Percentiles rank a stretch among this genome's conserved stretches.
Conservation (phyloP, 345 rosid species). For the Linum tenue region DNA sequence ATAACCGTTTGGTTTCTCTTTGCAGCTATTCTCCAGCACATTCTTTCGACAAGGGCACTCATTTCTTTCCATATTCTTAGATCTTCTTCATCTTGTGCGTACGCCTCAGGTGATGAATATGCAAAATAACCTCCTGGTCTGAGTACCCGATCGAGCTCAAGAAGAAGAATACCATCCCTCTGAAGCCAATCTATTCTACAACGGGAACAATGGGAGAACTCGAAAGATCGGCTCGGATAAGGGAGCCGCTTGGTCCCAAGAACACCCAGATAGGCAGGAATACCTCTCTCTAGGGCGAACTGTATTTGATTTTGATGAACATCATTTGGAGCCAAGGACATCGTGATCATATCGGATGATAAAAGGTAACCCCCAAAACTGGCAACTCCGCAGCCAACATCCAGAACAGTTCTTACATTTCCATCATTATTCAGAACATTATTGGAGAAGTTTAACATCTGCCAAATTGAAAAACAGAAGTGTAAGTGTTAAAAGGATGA, state of each 20-base stretch:
- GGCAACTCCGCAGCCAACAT: slow-evolving; percentile 99
- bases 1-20: slow-evolving; percentile 92
- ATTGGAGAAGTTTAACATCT: slow-evolving; percentile 90
- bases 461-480: slow-evolving; percentile 21
- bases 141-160: slow-evolving; percentile 90
- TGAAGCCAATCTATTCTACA: slow-evolving; percentile 99
- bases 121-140: slow-evolving; percentile 98
- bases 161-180: slow-evolving; percentile 95
- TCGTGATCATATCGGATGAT: slow-evolving; percentile 69
- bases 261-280: slow-evolving; percentile 97
- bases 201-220: slow-evolving; percentile 94
- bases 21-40: slow-evolving; percentile 95
- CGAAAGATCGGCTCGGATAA: slow-evolving; percentile 98
- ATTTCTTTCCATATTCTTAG: slow-evolving; percentile 87
- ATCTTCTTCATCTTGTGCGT: slow-evolving; percentile 96
- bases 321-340: slow-evolving; percentile 97
- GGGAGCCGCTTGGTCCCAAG: slow-evolving; percentile 94
- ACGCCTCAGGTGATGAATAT: slow-evolving; percentile 97
- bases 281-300: slow-evolving; percentile 96
- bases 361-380: slow-evolving; percentile 96
- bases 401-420: slow-evolving; percentile 75
- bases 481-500: background rate
- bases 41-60: slow-evolving; percentile 82
- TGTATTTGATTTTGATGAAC: slow-evolving; percentile 99
- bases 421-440: slow-evolving; percentile 68